Base-by-base conservation (phyloP, 805 yeast species). In the Ogataea philodendri region DNA sequence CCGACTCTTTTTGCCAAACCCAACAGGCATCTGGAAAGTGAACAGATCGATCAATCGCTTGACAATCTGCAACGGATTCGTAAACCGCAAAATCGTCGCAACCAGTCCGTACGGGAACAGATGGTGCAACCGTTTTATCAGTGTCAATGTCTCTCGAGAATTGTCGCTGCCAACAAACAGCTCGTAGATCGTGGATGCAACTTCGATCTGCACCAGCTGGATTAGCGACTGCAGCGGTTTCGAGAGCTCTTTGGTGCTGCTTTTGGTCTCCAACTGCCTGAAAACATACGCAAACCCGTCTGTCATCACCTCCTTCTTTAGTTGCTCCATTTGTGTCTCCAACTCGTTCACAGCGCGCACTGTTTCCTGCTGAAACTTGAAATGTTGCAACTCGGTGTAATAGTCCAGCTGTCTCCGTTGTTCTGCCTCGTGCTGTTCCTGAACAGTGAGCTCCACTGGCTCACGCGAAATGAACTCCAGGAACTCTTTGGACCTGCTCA, bases 51-150 rank as follows among this genome's bases (percentile, higher is more conserved):
- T 73, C 56, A 90, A 63, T 15, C 81, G 76, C 42, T 88, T 84
- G 65, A 86, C 77, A 17, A 90, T 78, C 26, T 81, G 75, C 62
- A 88, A 76, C 2, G 98, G 97, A 53, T 90, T 90, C 0, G 97
- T 86, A 41, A 82, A 77, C 52, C 78, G 73, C 52, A 93, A 60
- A 15, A 90, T 82, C 14, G 85, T 84, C 26, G 80, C 79, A 58
- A 89, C 75, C 22, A 90, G 55, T 2, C 72, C 63, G 57, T 90
- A 93, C 0, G 97, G 98, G 63, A 90, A 76, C 41, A 86, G 53
- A 20, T 70, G 63, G 61, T 90, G 96, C 24, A 93, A 62, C 39
- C 81, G 74, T 45, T 77, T 76, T 20, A 84, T 64, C 52, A 86
- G 87, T 9, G 73, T 69, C 49, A 82, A 79, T 48, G 84, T 66